phyloP scores from a whole-genome alignment of 164 flowering plant genomes.

The Kalanchoe fedtschenkoi region DNA sequence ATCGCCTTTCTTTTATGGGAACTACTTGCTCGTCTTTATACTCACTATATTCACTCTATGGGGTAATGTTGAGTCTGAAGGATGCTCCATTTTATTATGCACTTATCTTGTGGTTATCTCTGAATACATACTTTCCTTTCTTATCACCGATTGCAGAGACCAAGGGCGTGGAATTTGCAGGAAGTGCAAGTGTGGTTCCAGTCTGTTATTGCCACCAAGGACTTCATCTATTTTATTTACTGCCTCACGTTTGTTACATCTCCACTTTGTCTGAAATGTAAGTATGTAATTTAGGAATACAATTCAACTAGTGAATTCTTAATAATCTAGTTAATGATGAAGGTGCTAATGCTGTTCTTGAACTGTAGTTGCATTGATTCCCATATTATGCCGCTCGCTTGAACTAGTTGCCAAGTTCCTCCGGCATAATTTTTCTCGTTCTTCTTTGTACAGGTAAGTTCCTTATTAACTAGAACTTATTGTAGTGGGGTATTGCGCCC shows the following conservation, averaged over 20 bases:
- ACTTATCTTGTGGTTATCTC: not conserved
- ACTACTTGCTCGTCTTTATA: slow-evolving; percentile 69
- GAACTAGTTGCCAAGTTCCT: slow-evolving; percentile 83
- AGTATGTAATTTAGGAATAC: slow-evolving; percentile 16
- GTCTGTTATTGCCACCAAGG: slow-evolving; percentile 74
- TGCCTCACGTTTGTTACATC: slow-evolving; percentile 78
- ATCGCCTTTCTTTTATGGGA: slow-evolving; percentile 79
- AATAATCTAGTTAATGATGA: not conserved
- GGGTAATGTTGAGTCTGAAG: slow-evolving; percentile 37
- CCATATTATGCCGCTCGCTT: slow-evolving; percentile 67
- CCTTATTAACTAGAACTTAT: not conserved
- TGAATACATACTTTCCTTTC: slow-evolving; percentile 7
- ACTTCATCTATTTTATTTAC: slow-evolving; percentile 85
- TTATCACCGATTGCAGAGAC: slow-evolving; percentile 43
- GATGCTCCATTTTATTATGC: not conserved
- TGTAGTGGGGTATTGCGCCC: not conserved
- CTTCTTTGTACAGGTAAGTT: slow-evolving; percentile 72
- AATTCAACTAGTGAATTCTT: not conserved
- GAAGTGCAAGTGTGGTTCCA: slow-evolving; percentile 87
- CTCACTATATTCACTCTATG: slow-evolving; percentile 76
- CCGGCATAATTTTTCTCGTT: slow-evolving; percentile 68
- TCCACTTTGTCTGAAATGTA: slow-evolving; percentile 65
- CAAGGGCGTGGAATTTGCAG: slow-evolving; percentile 92
- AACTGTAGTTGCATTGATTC: slow-evolving; percentile 85
- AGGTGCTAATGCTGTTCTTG: slow-evolving; percentile 12